Conservation (phyloP, 345 rosid species). For the Cardamine chenopodiifolia region DNA sequence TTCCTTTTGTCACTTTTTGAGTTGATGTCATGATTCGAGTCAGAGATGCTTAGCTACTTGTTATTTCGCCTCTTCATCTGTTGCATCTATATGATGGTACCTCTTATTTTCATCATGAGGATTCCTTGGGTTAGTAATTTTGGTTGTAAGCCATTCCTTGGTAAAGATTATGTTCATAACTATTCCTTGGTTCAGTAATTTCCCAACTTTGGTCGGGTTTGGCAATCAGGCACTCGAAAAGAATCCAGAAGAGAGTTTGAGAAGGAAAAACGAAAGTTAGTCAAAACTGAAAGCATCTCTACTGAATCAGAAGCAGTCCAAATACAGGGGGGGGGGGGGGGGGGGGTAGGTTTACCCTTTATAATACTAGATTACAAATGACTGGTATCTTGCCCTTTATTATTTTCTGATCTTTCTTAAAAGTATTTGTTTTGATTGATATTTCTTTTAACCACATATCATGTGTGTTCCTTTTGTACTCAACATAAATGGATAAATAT, state of each 20-base stretch:
- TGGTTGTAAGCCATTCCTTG: neutral
- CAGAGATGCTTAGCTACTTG: neutral
- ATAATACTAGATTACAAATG: neutral
- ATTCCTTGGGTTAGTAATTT: neutral
- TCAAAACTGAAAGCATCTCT: constrained; percentile 49
- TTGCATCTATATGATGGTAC: neutral
- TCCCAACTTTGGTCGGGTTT: constrained; percentile 94
- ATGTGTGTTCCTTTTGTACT: constrained; percentile 11
- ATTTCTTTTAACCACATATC: neutral
- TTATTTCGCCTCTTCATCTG: constrained; percentile 8
- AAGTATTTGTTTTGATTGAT: constrained; percentile 3
- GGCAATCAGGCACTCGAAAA: constrained; percentile 91
- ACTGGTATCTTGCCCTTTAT: neutral
- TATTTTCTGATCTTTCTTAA: neutral
- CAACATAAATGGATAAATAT: neutral
- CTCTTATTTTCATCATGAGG: constrained; percentile 6
- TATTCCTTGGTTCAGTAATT: constrained; percentile 6
- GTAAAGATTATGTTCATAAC: constrained; percentile 2
- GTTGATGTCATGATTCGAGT: constrained; percentile 1
- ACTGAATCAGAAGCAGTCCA: constrained; percentile 48
- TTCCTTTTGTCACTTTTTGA: constrained; percentile 1
- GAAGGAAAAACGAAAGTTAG: constrained; percentile 60
- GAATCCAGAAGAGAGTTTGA: constrained; percentile 92
- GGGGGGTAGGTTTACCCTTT: constrained; percentile 51
- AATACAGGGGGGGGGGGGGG: no score